Evolutionary conservation across 768 basidiomycete genomes (phyloP), one percentile per base, ranked within the genome.

Genomic region (Piloderma croceum): DNA sequence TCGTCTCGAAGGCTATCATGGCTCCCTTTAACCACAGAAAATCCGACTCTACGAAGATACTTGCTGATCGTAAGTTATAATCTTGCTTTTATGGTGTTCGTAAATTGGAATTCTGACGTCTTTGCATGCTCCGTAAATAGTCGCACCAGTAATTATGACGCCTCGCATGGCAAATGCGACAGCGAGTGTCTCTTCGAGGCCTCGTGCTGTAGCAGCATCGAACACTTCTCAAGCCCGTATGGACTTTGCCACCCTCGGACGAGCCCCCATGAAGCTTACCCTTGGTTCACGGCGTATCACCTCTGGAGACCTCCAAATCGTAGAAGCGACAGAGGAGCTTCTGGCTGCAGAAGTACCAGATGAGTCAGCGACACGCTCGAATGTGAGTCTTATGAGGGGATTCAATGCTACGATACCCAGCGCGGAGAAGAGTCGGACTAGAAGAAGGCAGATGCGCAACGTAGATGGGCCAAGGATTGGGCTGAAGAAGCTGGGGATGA

Each of bases 391-490:
- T 24, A 65, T 96, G 31, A 79, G 84, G 33, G 94, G 94, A 0
- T 98, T 97, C 62, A 85, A 89, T 53, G 94, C 94, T 13, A 97
- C 94, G 2, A 86, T 96, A 31, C 94, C 94, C 10, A 87, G 85
- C 55, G 78, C 92, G 27, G 85, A 90, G 50, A 75, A 80, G 56
- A 74, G 88, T 39, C 81, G 85, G 46, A 69, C 77, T 11, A 70
- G 91, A 44, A 63, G 92, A 47, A 64, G 90, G 43, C 82, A 89
- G 59, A 78, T 86, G 62, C 72, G 92, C 43, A 86, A 81, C 50
- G 77, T 89, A 11, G 84, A 90, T 3, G 75, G 81, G 10, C 83
- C 81, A 21, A 73, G 72, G 50, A 65, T 88, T 31, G 90, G 92
- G 1, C 59, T 93, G 49, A 89, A 82, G 72, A 80, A 76, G 61